phyloP scores from a whole-genome alignment of 139 green algal species.

The Chlorella sp. region DNA sequence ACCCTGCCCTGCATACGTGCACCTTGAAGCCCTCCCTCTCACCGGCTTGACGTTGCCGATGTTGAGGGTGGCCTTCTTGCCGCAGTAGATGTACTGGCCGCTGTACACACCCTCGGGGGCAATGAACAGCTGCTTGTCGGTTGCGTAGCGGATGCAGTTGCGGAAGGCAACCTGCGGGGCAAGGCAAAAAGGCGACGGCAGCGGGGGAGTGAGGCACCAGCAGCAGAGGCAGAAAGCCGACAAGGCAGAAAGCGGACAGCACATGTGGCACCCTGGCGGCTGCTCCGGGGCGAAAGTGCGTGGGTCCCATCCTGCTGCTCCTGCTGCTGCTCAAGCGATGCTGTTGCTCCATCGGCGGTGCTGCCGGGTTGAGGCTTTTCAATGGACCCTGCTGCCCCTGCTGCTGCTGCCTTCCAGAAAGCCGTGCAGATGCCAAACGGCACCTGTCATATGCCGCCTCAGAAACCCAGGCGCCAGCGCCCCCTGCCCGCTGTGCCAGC shows the following conservation, averaged over 20 bases:
- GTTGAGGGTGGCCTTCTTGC: slow-evolving; percentile 94
- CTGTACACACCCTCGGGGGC: slow-evolving; percentile 96
- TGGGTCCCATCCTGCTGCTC: too few relatives aligned
- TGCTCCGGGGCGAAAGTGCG: too few relatives aligned
- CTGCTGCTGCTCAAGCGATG: neutral
- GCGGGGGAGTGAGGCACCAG: neutral
- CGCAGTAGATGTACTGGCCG: slow-evolving; percentile 98
- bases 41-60: slow-evolving; percentile 99
- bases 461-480: neutral
- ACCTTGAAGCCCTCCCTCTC: neutral
- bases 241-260: too few relatives aligned
- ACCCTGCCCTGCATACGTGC: neutral
- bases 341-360: neutral
- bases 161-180: slow-evolving; percentile 90
- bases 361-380: neutral
- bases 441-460: neutral
- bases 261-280: too few relatives aligned
- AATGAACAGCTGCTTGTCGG: slow-evolving; percentile 97
- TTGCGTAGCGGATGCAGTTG: slow-evolving; percentile 91
- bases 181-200: neutral
- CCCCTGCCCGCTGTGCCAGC: too few relatives aligned
- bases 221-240: too few relatives aligned
- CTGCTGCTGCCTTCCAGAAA: too few relatives aligned
- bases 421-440: too few relatives aligned
- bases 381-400: too few relatives aligned